phyloP scores from a whole-genome alignment of 2,329 filamentous ascomycete species.

The Rhinocladiella mackenziei region DNA sequence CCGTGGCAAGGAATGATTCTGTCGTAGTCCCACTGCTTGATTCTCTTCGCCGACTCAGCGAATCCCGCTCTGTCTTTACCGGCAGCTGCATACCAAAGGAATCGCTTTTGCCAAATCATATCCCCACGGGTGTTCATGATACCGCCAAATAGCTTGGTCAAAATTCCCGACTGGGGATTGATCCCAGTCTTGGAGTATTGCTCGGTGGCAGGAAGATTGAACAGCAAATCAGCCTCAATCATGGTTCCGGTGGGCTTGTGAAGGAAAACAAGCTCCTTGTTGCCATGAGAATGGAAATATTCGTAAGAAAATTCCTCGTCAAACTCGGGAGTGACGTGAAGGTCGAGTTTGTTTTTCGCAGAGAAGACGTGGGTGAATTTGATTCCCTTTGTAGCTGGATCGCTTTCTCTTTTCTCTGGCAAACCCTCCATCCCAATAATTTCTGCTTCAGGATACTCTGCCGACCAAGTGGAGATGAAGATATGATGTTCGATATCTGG shows the following conservation, averaged over 20 bases:
- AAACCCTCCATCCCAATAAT: slow-evolving; percentile 81
- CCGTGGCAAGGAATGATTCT: slow-evolving; percentile 89
- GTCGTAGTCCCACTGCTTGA: slow-evolving; percentile 78
- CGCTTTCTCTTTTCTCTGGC: slow-evolving; percentile 70
- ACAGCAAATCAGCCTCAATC: slow-evolving; percentile 85
- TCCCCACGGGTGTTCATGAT: slow-evolving; percentile 59
- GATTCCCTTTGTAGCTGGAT: slow-evolving; percentile 53
- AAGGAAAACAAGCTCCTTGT: slow-evolving; percentile 83
- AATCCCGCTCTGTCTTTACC: slow-evolving; percentile 62
- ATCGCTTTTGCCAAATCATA: slow-evolving; percentile 71
- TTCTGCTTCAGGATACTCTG: slow-evolving; percentile 71
- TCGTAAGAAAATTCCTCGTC: slow-evolving; percentile 82
- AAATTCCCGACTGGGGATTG: slow-evolving; percentile 48
- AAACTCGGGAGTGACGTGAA: slow-evolving; percentile 68
- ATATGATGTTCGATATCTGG: slow-evolving; percentile 94
- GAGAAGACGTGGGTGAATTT: slow-evolving; percentile 67
- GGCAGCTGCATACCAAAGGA: slow-evolving; percentile 73
- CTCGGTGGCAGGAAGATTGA: slow-evolving; percentile 83
- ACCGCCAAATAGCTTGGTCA: slow-evolving; percentile 54
- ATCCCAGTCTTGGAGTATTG: slow-evolving; percentile 66
- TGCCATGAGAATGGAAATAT: slow-evolving; percentile 73
- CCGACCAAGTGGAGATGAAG: slow-evolving; percentile 79
- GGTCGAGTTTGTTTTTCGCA: slow-evolving; percentile 46
- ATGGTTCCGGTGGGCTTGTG: slow-evolving; percentile 75
- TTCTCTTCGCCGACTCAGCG: slow-evolving; percentile 63